Evolutionary conservation across 2,329 filamentous ascomycete genomes (phyloP).

Genomic region (Cladophialophora psammophila): DNA sequence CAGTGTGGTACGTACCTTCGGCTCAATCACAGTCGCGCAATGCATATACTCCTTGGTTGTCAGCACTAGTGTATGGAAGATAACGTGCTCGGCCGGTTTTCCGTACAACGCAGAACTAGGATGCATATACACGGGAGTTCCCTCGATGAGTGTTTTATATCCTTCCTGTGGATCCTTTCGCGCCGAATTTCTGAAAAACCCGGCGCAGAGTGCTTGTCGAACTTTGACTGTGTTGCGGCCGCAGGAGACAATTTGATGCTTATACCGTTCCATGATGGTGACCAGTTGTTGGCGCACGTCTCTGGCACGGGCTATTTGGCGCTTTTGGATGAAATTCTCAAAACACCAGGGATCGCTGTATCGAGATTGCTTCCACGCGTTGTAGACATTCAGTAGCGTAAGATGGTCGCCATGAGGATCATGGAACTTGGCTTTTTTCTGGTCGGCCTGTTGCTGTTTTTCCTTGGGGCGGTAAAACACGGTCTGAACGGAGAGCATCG

Average conservation of each 20-base stretch:
- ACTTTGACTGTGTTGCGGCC: constrained; percentile 87
- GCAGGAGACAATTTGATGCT: constrained; percentile 81
- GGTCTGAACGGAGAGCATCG: constrained; percentile 86
- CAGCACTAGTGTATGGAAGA: constrained; percentile 73
- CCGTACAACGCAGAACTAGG: constrained; percentile 91
- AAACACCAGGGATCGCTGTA: constrained; percentile 92
- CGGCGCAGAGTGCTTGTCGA: constrained; percentile 84
- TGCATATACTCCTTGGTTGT: constrained; percentile 96
- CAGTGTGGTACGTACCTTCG: constrained; percentile 62
- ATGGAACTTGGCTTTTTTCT: constrained; percentile 98
- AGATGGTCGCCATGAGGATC: constrained; percentile 94
- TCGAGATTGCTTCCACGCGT: constrained; percentile 88
- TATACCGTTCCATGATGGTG: constrained; percentile 92
- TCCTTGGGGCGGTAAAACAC: constrained; percentile 97
- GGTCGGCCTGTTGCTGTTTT: constrained; percentile 93
- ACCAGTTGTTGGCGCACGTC: constrained; percentile 92
- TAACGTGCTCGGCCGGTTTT: constrained; percentile 94
- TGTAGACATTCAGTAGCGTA: constrained; percentile 95
- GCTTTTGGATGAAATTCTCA: constrained; percentile 96
- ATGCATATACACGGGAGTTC: constrained; percentile 93
- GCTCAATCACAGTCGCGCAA: constrained; percentile 88
- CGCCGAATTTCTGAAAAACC: constrained; percentile 94
- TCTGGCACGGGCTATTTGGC: constrained; percentile 85
- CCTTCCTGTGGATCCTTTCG: constrained; percentile 96
- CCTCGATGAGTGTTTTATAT: constrained; percentile 96